Evolutionary conservation across 805 yeast genomes (phyloP).

Genomic region (Maudiozyma bulderi): DNA sequence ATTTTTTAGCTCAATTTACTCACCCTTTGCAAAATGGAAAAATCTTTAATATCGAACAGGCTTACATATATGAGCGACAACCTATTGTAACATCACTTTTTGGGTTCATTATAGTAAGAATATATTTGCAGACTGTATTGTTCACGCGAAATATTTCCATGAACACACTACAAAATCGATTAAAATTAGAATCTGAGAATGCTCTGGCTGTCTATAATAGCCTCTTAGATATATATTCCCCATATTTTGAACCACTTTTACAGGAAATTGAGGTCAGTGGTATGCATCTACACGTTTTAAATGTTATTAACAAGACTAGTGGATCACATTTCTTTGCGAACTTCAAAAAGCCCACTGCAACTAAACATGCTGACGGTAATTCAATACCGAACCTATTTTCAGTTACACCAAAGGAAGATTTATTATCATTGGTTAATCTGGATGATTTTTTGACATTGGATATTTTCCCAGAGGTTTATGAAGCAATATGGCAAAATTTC

Average conservation of each 20-base stretch:
- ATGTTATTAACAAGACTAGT: background rate
- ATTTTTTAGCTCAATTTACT: background rate
- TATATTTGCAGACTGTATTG: background rate
- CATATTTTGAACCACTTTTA: background rate
- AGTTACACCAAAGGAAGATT: background rate
- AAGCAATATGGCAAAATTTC: background rate
- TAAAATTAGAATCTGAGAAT: background rate
- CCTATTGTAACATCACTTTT: background rate
- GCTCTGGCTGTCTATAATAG: background rate
- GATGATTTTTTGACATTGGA: slow-evolving; percentile 2
- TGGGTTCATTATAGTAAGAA: background rate
- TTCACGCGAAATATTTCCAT: background rate
- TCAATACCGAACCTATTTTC: no score
- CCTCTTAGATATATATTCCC: background rate
- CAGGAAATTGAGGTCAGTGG: background rate
- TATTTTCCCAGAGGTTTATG: slow-evolving; percentile 4
- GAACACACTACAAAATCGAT: background rate
- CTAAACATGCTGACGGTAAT: background rate
- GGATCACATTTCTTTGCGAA: background rate
- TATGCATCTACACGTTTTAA: background rate
- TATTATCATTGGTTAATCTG: background rate
- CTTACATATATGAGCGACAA: background rate
- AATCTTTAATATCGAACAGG: background rate
- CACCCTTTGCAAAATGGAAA: background rate
- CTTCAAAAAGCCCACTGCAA: background rate